These are phyloP conservation scores for Xylaria multiplex DNA, from an alignment of 2,329 filamentous ascomycete genomes.

Conservation along the genomic window DNA sequence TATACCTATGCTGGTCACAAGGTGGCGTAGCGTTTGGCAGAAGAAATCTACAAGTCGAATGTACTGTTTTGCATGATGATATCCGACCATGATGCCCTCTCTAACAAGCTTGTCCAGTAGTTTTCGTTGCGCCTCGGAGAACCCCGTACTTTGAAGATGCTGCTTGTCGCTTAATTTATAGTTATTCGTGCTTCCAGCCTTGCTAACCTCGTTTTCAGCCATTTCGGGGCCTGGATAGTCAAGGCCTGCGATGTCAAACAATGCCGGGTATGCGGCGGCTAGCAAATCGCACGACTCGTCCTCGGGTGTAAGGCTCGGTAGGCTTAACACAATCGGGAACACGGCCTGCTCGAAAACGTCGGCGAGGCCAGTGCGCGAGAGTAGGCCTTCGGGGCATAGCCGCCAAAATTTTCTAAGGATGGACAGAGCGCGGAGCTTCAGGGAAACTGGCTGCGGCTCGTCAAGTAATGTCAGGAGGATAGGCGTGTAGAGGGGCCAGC, in stretches of 20 bases:
- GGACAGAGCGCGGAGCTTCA: constrained; percentile 66
- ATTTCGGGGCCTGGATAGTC: background rate
- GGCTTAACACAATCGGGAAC: constrained; percentile 76
- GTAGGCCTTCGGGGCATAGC: constrained; percentile 61
- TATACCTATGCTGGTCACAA: constrained; percentile 69
- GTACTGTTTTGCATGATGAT: constrained; percentile 68
- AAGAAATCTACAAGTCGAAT: constrained; percentile 66
- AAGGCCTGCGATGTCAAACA: constrained; percentile 67
- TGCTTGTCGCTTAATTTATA: background rate
- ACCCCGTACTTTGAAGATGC: constrained; percentile 20
- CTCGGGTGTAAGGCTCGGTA: constrained; percentile 81
- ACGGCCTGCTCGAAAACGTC: constrained; percentile 75
- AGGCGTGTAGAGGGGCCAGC: constrained; percentile 77
- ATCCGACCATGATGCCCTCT: constrained; percentile 64
- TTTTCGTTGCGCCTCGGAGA: constrained; percentile 44
- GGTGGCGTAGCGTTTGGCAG: constrained; percentile 57
- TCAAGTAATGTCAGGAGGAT: constrained; percentile 76
- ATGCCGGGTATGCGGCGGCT: constrained; percentile 70
- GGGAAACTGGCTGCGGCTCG: constrained; percentile 60
- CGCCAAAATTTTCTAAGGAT: constrained; percentile 65
- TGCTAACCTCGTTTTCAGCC: background rate
- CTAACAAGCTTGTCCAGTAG: constrained; percentile 66
- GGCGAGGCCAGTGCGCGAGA: constrained; percentile 71
- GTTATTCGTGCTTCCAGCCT: background rate
- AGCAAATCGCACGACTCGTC: constrained; percentile 74